These are phyloP conservation scores for Macaranga tanarius DNA, from an alignment of 441 rosid genomes.

Conservation along the genomic window DNA sequence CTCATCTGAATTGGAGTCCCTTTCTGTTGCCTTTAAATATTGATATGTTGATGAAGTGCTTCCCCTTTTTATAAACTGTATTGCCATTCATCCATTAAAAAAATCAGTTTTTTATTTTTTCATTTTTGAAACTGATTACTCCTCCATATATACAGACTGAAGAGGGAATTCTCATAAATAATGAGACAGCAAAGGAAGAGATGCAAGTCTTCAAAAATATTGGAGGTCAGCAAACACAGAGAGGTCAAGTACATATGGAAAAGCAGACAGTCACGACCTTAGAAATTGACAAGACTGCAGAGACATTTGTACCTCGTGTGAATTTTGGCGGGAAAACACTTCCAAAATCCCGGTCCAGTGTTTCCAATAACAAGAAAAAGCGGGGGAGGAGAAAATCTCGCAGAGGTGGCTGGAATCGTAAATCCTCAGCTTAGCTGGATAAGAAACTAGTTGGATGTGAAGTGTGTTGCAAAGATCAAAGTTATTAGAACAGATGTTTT, in stretches of 20 bases:
- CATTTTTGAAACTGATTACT: background rate
- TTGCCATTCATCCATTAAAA: background rate
- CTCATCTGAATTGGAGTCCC: background rate
- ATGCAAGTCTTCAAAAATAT: slow-evolving; percentile 25
- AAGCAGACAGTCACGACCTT: slow-evolving; percentile 15
- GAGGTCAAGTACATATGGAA: slow-evolving; percentile 27
- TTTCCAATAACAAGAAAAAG: slow-evolving; percentile 48
- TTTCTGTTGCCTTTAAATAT: background rate
- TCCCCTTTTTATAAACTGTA: background rate
- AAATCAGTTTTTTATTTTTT: background rate
- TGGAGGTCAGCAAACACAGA: slow-evolving; percentile 29
- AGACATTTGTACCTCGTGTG: slow-evolving; percentile 24
- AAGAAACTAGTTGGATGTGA: background rate
- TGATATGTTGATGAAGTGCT: background rate
- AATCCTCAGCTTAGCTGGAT: slow-evolving; percentile 35
- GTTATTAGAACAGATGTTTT: background rate
- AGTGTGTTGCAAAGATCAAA: background rate
- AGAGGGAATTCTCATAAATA: slow-evolving; percentile 24
- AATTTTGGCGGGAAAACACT: slow-evolving; percentile 40
- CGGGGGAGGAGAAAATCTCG: slow-evolving; percentile 52
- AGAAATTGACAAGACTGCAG: slow-evolving; percentile 18
- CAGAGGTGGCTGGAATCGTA: slow-evolving; percentile 36
- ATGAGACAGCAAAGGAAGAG: slow-evolving; percentile 41
- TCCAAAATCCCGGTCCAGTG: slow-evolving; percentile 46
- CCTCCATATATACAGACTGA: slow-evolving; percentile 29